Evolutionary conservation across 257 asterid species (phyloP), one percentile per base, ranked within the genome.

Genomic region (Nicotiana tabacum): DNA sequence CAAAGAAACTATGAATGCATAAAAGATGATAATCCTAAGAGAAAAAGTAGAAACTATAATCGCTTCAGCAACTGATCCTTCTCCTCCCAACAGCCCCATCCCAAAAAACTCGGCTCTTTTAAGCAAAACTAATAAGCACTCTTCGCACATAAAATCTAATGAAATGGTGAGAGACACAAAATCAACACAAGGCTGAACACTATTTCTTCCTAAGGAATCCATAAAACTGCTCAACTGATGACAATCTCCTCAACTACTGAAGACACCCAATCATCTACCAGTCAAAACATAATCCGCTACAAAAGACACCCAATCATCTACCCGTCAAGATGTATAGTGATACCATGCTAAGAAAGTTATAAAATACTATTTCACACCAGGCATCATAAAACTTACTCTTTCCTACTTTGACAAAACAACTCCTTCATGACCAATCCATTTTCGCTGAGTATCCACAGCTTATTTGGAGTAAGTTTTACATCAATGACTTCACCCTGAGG

Each of bases 371-470:
- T 27, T 27, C 27, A 48, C 33, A 27, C 64, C 15, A 74, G 80
- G 8, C 43, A 48, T 12, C 15, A 0, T 10, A 70, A 68, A 77
- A 88, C 95, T 91, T 92, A 94, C 99, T 88, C 90, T 9, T 83
- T 83, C 30, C 46, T 80, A 85, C 86, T 85, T 77, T 85, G 81
- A 82, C 70, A 27, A 85, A 83, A 88, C 84, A 94, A 81, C 81
- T 90, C 91, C 82, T 90, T 92, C 92, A 90, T 86, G 66, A 92
- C 82, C 83, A 96, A 90, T 77, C 90, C 92, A 72, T 89, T 92
- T 88, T 93, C 97, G 83, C 91, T 92, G 68, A 96, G 98, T 83
- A 94, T 87, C 97, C 97, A 96, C 84, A 94, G 89, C 84, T 90
- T 87, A 86, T 89, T 84, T 17, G 90, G 87, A 68, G 92, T 83